Conservation (phyloP, 1,284 basidiomycete species). For the Meira miltonrushii region DNA sequence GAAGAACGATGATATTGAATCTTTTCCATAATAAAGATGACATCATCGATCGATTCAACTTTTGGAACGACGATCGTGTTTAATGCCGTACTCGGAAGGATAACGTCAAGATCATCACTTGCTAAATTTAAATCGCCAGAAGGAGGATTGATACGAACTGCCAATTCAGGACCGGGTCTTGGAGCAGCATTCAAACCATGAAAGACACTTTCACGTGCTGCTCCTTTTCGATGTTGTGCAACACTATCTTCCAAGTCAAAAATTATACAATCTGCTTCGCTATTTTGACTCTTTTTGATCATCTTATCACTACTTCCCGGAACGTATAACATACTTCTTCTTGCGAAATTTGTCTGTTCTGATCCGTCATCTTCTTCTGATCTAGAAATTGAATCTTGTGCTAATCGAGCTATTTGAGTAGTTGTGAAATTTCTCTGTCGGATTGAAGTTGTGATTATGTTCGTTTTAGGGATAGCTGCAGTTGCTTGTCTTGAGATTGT, state of each 20-base stretch:
- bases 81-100: constrained; percentile 31
- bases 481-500: no score
- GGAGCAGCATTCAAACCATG: constrained; percentile 34
- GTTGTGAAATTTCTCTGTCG: no score
- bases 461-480: no score
- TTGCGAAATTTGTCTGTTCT: background rate
- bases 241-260: constrained; percentile 50
- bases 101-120: constrained; percentile 39
- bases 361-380: background rate
- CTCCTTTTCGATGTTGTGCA: constrained; percentile 42
- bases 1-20: constrained; percentile 19
- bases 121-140: constrained; percentile 24
- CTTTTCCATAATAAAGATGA: constrained; percentile 26
- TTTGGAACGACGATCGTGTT: constrained; percentile 47
- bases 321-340: constrained; percentile 42
- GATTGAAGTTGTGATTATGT: no score
- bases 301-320: constrained; percentile 47
- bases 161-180: constrained; percentile 26
- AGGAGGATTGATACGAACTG: constrained; percentile 50
- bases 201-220: constrained; percentile 38
- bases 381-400: no score
- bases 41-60: constrained; percentile 40
- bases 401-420: no score
- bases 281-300: constrained; percentile 38
- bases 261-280: constrained; percentile 40